Base-by-base conservation (phyloP, 331 rosid genomes). In the Saraca asoca region DNA sequence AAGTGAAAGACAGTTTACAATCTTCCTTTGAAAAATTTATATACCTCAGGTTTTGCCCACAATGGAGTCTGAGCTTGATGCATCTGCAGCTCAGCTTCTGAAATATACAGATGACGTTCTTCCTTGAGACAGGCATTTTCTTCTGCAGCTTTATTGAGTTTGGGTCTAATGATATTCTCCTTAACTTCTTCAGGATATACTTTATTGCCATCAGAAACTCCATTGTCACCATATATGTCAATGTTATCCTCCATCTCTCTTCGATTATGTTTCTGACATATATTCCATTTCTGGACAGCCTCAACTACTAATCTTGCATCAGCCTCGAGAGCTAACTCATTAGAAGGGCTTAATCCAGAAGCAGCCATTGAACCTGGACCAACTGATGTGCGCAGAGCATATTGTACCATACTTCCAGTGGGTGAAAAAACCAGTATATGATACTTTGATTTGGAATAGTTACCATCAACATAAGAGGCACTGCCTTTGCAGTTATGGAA, bases 61-160 rank as follows among this genome's bases (percentile, higher is more conserved):
- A 85, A 51, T 12, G 88, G 91, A 70, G 50, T 70, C 63, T 44
- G 84, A 70, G 82, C 54, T 68, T 71, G 85, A 76, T 90, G 95
- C 96, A 86, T 90, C 78, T 78, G 95, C 67, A 94, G 79, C 82
- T 94, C 99, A n/a, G 91, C 96, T 85, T 94, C 97, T 64, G 99
- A 83, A 64, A 94, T 94, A 80, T 85, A 90, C 65, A 90, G 71
- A 70, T 90, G 97, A 58, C 73, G 84, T 31, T 77, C 69, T 56
- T 90, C 99, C 77, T 82, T 90, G 2, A 63, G 71, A 58, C 62
- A 63, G 31, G 78, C 71, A 75, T 75, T 85, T 46, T 64, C 80
- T 78, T 83, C 83, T 18, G 55, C 24, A 15, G 49, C 46, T 7
- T 56, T 66, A 56, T 85, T 64, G 12, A 70, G 61, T 79, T 85